Evolutionary conservation across 805 yeast species (phyloP).

Genomic region (Pichia membranifaciens): DNA sequence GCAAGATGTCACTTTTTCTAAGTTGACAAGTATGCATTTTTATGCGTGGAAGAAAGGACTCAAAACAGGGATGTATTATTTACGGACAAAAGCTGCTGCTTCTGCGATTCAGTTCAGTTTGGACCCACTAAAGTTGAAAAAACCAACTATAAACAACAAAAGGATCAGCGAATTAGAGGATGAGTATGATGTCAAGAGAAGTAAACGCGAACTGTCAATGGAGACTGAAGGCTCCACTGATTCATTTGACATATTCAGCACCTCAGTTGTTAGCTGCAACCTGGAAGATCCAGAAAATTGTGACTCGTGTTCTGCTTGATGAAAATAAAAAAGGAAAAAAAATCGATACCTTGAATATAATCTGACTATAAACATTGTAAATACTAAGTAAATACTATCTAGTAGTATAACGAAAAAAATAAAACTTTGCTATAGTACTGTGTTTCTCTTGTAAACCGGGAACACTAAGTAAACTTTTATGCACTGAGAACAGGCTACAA

Average conservation of each 20-base stretch:
- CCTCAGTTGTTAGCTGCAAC: constrained; percentile 18
- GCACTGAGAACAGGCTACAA: too few species aligned
- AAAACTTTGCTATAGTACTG: too few species aligned
- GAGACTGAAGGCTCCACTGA: not conserved
- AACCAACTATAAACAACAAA: not conserved
- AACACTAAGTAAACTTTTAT: too few species aligned
- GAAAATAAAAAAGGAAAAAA: too few species aligned
- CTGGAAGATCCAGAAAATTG: constrained; percentile 28
- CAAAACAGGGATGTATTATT: constrained; percentile 97
- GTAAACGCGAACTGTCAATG: not conserved
- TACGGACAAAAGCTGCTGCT: constrained; percentile 96
- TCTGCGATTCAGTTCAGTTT: constrained; percentile 92
- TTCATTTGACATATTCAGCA: constrained; percentile 15
- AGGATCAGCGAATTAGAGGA: not conserved
- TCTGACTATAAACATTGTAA: too few species aligned
- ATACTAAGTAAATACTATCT: too few species aligned
- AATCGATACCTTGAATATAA: too few species aligned
- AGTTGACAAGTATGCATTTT: constrained; percentile 95
- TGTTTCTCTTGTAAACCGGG: too few species aligned
- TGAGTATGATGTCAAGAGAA: not conserved
- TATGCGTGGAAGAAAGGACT: constrained; percentile 98
- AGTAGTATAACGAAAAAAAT: too few species aligned
- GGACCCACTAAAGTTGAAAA: constrained; percentile 32
- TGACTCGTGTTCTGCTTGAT: constrained; percentile 37
- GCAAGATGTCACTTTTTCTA: constrained; percentile 90